Evolutionary conservation across 352 stramenopile genomes (phyloP).

Genomic region (Pythium rishiriense): DNA sequence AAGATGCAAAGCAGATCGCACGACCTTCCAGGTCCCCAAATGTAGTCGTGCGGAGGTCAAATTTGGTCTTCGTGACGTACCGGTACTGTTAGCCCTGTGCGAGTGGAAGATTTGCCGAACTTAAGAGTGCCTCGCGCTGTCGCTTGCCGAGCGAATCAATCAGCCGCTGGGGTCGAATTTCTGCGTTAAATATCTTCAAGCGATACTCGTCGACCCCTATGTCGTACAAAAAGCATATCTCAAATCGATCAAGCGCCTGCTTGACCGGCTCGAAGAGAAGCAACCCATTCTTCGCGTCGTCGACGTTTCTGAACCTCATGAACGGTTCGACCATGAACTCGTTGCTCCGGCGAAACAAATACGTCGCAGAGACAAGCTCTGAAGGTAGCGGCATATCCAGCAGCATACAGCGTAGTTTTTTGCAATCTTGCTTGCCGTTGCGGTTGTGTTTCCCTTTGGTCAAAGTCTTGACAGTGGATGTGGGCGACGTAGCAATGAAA

Average conservation of each 20-base stretch:
- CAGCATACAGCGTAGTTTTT: neutral
- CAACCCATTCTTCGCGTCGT: constrained; percentile 24
- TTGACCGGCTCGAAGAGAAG: constrained; percentile 24
- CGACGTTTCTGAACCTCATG: neutral
- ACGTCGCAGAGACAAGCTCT: neutral
- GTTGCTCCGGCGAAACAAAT: neutral
- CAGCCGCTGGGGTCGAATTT: neutral
- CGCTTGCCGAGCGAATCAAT: neutral
- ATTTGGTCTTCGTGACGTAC: no score
- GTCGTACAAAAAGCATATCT: constrained; percentile 21
- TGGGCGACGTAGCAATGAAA: no score
- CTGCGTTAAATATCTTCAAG: constrained; percentile 15
- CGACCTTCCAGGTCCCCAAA: no score
- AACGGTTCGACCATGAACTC: neutral
- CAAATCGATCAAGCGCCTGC: constrained; percentile 20
- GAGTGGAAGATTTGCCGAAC: no score
- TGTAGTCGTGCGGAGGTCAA: no score
- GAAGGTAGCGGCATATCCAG: neutral
- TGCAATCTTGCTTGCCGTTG: no score
- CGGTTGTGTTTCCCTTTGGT: no score
- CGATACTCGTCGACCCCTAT: neutral
- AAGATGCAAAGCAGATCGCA: no score
- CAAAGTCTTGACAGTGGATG: no score
- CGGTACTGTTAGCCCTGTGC: neutral
- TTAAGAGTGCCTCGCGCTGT: neutral